These are phyloP conservation scores for Didymella exigua DNA, from an alignment of 2,329 filamentous ascomycete genomes.

Conservation along the genomic window DNA sequence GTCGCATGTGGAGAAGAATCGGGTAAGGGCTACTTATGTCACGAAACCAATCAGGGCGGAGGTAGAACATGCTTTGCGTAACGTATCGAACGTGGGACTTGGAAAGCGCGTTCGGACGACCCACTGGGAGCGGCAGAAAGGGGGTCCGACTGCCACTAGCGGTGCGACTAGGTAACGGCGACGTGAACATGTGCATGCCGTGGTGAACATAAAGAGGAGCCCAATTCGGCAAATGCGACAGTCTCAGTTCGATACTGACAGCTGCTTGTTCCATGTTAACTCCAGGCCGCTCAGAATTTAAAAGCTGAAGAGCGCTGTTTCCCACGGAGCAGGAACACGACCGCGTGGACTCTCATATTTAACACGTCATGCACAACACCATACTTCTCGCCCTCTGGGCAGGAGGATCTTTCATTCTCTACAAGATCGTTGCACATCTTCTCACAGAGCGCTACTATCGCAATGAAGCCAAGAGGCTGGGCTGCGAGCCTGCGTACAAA, in stretches of 20 bases:
- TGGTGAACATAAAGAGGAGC: neutral
- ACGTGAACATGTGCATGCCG: conserved; percentile 8
- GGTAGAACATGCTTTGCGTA: neutral
- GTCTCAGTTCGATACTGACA: neutral
- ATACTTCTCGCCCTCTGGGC: conserved; percentile 39
- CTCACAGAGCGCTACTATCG: conserved; percentile 39
- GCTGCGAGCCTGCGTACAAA: conserved; percentile 51
- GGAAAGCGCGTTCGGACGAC: neutral
- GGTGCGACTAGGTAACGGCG: conserved; percentile 3
- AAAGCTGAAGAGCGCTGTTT: neutral
- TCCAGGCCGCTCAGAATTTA: neutral
- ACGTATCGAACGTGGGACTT: neutral
- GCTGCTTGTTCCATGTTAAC: neutral
- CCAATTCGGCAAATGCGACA: neutral
- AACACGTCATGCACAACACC: conserved; percentile 33
- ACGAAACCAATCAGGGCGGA: neutral
- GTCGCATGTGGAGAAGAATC: neutral
- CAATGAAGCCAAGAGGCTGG: conserved; percentile 44
- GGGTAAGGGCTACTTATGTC: neutral
- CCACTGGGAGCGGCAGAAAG: conserved; percentile 4
- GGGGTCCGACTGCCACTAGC: conserved; percentile 3
- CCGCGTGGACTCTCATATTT: neutral
- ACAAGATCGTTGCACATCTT: conserved; percentile 36
- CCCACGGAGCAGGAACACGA: neutral
- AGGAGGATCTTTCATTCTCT: conserved; percentile 38